Evolutionary conservation across 805 yeast genomes (phyloP), one percentile per base, ranked within the genome.

Genomic region (Lipomyces kockii): DNA sequence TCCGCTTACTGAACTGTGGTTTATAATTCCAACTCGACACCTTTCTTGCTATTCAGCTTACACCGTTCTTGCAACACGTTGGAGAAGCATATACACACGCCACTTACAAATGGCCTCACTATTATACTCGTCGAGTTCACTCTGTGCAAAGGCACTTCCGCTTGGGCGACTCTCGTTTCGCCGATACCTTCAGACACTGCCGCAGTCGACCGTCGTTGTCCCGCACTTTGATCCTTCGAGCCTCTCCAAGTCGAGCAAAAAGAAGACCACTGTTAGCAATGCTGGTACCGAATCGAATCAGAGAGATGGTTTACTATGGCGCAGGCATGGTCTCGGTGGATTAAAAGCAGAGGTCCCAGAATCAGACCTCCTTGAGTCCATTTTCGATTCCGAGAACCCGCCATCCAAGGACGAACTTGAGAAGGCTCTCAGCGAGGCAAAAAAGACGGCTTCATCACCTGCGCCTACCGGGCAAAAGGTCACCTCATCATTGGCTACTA

Each of bases 401-500:
- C 71, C 71, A 32, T 65, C 69, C 25, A 62, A 62, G 61, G 66
- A 53, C 27, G 71, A 65, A 4, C 69, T 68, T 29, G 65, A 63
- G 39, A 52, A 59, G 52, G 64, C 64, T 17, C 65, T 68, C n/a
- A 51, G 49, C 17, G 58, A 32, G 8, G 69, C 65, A 17, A 58
- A 62, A 57, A 43, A 64, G 54, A 25, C 11, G 49, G 32, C 17
- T 11, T 25, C 43, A 7, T 9, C 59, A 27, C 25, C 62, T 20
- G 17, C 22, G 17, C 46, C 60, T 34, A 49, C 55, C 57, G 60
- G 32, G 49, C 37, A 75, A 58, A 29, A 73, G 46, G 55, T 73
- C 51, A 55, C 74, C 58, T 52, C 73, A 55, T 32, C 76, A 60
- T 27, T 76, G 66, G 20, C 69, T 54, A 37, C 77, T 66, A 62